These are phyloP conservation scores for Xerocomus spinulosus DNA, from an alignment of 768 basidiomycete genomes.

Conservation along the genomic window DNA sequence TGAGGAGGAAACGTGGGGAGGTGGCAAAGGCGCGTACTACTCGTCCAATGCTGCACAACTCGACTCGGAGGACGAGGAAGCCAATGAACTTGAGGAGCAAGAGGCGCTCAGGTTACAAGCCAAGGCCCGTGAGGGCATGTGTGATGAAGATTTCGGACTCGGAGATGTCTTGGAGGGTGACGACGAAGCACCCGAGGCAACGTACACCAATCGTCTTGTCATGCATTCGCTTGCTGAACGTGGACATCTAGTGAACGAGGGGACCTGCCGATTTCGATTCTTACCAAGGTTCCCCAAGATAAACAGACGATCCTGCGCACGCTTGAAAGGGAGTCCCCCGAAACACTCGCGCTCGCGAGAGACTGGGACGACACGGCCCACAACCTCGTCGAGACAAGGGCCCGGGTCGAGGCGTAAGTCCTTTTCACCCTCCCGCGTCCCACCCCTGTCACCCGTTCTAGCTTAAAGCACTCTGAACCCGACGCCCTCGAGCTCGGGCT, in stretches of 20 bases:
- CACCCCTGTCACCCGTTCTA: slow-evolving; percentile 24
- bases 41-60: slow-evolving; percentile 77
- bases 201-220: slow-evolving; percentile 19
- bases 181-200: slow-evolving; percentile 23
- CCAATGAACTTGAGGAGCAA: slow-evolving; percentile 80
- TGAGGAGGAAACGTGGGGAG: slow-evolving; percentile 71
- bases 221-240: slow-evolving; percentile 4
- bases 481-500: slow-evolving; percentile 63
- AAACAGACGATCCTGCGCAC: slow-evolving; percentile 56
- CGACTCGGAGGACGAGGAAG: slow-evolving; percentile 87
- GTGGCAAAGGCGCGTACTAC: slow-evolving; percentile 76
- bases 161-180: slow-evolving; percentile 48
- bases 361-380: slow-evolving; percentile 76
- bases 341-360: slow-evolving; percentile 72
- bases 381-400: slow-evolving; percentile 47
- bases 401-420: slow-evolving; percentile 52
- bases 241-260: slow-evolving; percentile 13
- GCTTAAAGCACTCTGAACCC: slow-evolving; percentile 44
- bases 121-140: slow-evolving; percentile 67
- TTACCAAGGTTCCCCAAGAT: slow-evolving; percentile 43
- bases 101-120: slow-evolving; percentile 78
- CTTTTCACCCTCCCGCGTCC: not conserved
- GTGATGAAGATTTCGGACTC: slow-evolving; percentile 81
- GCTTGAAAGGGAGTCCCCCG: slow-evolving; percentile 72
- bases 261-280: not conserved